A percentile compares a stretch with the other conserved stretches of the same genome.
Evolutionary conservation across 202 grass and related monocot species (phyloP).

Genomic region (Brachypodium distachyon): DNA sequence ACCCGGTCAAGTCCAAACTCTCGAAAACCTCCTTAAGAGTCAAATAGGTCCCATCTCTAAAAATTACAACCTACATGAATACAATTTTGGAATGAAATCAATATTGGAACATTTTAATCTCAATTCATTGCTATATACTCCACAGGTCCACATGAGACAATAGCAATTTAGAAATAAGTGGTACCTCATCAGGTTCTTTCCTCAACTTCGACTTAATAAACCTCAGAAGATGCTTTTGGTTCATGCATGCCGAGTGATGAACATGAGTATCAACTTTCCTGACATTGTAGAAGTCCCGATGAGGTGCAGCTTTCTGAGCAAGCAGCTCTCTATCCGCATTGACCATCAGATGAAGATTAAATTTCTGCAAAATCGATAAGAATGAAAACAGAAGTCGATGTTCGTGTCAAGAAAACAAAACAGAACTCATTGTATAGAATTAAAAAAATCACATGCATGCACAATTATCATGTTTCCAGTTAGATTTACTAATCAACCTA

Average conservation of each 20-base stretch:
- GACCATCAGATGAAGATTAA: constrained; percentile 91
- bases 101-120: background rate
- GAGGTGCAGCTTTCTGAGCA: constrained; percentile 94
- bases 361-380: constrained; percentile 49
- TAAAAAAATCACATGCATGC: background rate
- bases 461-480: background rate
- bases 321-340: constrained; percentile 92
- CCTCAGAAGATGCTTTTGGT: constrained; percentile 86
- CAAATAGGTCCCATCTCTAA: constrained; percentile 94
- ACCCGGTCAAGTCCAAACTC: constrained; percentile 94
- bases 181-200: constrained; percentile 92
- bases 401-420: too few relatives aligned
- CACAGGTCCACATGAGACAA: background rate
- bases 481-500: constrained; percentile 16
- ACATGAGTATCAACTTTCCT: constrained; percentile 97
- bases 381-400: constrained; percentile 7
- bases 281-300: constrained; percentile 93
- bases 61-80: constrained; percentile 82
- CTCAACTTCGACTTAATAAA: constrained; percentile 94
- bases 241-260: constrained; percentile 99
- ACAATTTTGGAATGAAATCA: constrained; percentile 12
- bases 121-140: background rate
- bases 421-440: background rate
- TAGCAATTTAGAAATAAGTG: background rate
- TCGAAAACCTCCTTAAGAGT: constrained; percentile 95